Percentiles rank a stretch among this genome's conserved stretches.
Conservation (phyloP, 768 basidiomycete genomes). For the Hygrophoropsis aurantiaca region DNA sequence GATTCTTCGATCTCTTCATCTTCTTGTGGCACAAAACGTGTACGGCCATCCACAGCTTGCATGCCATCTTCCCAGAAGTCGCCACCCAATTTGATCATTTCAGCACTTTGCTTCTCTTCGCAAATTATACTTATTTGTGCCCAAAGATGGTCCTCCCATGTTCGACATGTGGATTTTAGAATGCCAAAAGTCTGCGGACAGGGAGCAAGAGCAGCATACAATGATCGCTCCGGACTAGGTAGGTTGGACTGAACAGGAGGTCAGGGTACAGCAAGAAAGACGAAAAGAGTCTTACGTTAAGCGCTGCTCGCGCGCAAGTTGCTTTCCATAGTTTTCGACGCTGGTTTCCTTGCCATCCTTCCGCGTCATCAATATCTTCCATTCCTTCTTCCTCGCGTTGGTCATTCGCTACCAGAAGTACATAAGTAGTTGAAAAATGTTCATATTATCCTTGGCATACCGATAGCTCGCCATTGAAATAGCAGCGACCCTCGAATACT, state of each 20-base stretch:
- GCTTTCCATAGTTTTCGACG: constrained; percentile 85
- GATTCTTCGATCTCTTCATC: constrained; percentile 43
- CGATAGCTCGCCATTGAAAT: constrained; percentile 73
- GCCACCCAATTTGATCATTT: constrained; percentile 61
- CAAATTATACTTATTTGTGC: constrained; percentile 79
- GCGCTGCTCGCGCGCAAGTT: constrained; percentile 75
- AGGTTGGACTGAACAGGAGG: constrained; percentile 45
- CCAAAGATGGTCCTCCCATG: constrained; percentile 98
- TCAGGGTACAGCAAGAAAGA: background rate
- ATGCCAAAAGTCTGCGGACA: constrained; percentile 62
- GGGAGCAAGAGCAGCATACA: constrained; percentile 85
- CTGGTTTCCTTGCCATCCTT: constrained; percentile 72
- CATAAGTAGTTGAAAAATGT: constrained; percentile 22
- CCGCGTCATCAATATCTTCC: constrained; percentile 41
- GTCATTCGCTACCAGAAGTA: constrained; percentile 46
- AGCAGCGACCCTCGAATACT: constrained; percentile 80
- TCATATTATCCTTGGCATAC: constrained; percentile 38
- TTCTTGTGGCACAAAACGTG: constrained; percentile 21
- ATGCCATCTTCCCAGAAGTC: constrained; percentile 80
- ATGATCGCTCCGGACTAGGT: constrained; percentile 71
- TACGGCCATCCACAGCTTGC: constrained; percentile 42
- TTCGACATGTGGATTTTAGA: constrained; percentile 73
- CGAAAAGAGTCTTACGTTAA: constrained; percentile 54
- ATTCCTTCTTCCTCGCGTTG: constrained; percentile 45
- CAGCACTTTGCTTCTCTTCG: constrained; percentile 74